These are phyloP conservation scores for Tolypocladium paradoxum DNA, from an alignment of 2,329 filamentous ascomycete species.

Conservation along the genomic window DNA sequence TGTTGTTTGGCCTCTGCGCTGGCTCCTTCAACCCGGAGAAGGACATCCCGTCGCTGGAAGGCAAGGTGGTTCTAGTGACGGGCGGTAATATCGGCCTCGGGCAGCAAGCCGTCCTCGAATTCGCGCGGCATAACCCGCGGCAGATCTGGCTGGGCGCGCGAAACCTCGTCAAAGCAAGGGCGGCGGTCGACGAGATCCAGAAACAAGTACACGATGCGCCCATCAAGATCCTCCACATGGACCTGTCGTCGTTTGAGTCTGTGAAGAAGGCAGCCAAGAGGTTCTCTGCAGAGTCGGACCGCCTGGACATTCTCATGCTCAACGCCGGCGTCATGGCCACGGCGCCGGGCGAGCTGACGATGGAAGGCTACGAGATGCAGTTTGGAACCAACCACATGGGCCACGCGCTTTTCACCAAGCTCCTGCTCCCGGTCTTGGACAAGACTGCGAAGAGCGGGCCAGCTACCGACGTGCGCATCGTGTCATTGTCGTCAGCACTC, in stretches of 20 bases:
- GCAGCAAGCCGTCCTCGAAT: slow-evolving; percentile 27
- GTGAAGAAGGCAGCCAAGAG: slow-evolving; percentile 27
- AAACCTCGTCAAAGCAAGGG: slow-evolving; percentile 23
- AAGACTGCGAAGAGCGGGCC: slow-evolving; percentile 12
- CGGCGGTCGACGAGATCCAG: slow-evolving; percentile 26
- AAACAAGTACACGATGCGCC: slow-evolving; percentile 7
- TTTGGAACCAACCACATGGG: slow-evolving; percentile 40
- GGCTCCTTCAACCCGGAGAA: slow-evolving; percentile 7
- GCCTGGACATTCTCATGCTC: slow-evolving; percentile 33
- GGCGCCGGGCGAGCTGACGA: slow-evolving; percentile 22
- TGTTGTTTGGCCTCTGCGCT: not conserved
- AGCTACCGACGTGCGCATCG: slow-evolving; percentile 17
- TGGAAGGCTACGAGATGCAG: slow-evolving; percentile 37
- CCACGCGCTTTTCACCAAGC: slow-evolving; percentile 32
- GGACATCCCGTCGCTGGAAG: slow-evolving; percentile 55
- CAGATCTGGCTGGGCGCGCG: slow-evolving; percentile 18
- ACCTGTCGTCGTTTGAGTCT: slow-evolving; percentile 32
- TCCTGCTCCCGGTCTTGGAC: slow-evolving; percentile 20
- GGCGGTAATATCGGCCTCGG: slow-evolving; percentile 76
- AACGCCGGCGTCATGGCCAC: slow-evolving; percentile 35
- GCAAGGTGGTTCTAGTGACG: slow-evolving; percentile 69
- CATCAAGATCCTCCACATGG: slow-evolving; percentile 26
- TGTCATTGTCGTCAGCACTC: slow-evolving; percentile 15
- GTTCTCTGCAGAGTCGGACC: slow-evolving; percentile 20
- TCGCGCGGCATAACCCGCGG: slow-evolving; percentile 8